Evolutionary conservation across 495 filamentous ascomycete species (phyloP).

Genomic region (Peziza echinospora): DNA sequence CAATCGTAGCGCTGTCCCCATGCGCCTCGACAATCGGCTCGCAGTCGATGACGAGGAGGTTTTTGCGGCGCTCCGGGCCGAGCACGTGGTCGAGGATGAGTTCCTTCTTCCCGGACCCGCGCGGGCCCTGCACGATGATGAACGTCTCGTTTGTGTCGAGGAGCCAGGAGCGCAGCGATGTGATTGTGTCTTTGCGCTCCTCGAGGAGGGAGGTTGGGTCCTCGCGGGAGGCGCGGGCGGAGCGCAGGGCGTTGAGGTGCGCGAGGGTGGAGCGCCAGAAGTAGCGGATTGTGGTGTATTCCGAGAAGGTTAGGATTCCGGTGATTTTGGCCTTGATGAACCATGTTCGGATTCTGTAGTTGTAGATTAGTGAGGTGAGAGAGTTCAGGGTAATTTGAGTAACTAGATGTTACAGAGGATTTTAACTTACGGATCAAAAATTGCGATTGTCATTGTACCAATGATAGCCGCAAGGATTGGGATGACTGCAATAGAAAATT

Average conservation of each 20-base stretch:
- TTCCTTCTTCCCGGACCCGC: constrained; percentile 78
- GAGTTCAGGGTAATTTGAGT: background rate
- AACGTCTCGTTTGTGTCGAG: constrained; percentile 76
- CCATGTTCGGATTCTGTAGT: constrained; percentile 50
- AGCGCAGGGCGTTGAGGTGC: background rate
- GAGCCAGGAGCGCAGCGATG: constrained; percentile 65
- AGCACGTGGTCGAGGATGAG: constrained; percentile 69
- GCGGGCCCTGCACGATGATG: constrained; percentile 79
- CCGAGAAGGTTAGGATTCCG: constrained; percentile 44
- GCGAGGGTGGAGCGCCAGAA: background rate
- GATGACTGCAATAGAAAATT: constrained; percentile 37
- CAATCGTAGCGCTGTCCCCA: constrained; percentile 74
- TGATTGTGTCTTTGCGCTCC: constrained; percentile 59
- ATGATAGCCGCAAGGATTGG: constrained; percentile 58
- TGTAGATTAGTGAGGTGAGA: background rate
- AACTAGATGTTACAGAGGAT: too few relatives aligned
- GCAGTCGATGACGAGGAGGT: constrained; percentile 81
- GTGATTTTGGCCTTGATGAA: constrained; percentile 78
- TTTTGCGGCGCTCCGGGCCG: constrained; percentile 35
- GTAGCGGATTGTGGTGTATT: constrained; percentile 14
- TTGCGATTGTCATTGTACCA: constrained; percentile 62
- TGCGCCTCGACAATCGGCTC: constrained; percentile 82
- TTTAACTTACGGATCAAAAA: constrained; percentile 63
- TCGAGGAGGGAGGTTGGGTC: constrained; percentile 40
- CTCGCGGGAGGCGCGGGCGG: background rate